A percentile compares a stretch with the other conserved stretches of the same genome.
phyloP scores from a whole-genome alignment of 2,329 filamentous ascomycete genomes.

The Fusarium devonianum region DNA sequence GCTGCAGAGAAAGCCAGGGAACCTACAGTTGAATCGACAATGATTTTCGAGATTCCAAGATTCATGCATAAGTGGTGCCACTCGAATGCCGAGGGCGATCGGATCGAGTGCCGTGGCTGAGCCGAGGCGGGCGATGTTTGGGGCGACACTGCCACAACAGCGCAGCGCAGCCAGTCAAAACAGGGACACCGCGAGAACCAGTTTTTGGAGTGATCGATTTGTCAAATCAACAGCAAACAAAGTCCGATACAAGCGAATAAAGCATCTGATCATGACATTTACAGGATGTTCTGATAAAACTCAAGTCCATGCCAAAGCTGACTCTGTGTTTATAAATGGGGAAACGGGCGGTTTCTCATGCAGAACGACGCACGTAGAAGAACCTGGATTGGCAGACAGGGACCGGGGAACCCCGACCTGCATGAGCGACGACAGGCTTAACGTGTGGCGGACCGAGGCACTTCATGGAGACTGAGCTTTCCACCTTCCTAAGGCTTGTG shows the following conservation, averaged over 20 bases:
- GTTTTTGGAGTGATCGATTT: too few relatives aligned
- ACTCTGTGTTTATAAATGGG: background rate
- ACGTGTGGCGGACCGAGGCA: conserved; percentile 18
- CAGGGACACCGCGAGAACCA: background rate
- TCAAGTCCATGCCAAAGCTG: background rate
- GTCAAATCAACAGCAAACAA: too few relatives aligned
- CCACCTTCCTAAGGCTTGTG: too few relatives aligned
- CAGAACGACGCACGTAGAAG: background rate
- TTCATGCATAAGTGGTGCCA: background rate
- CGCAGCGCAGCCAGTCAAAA: background rate
- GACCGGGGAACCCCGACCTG: conserved; percentile 18
- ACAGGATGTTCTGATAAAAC: too few relatives aligned
- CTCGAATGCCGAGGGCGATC: background rate
- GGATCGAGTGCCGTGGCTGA: conserved; percentile 10
- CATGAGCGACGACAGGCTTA: background rate
- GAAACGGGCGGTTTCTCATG: background rate
- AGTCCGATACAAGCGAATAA: too few relatives aligned
- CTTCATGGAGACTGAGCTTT: background rate
- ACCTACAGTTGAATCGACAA: background rate
- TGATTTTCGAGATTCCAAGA: too few relatives aligned
- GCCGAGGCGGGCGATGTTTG: conserved; percentile 3
- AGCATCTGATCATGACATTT: too few relatives aligned
- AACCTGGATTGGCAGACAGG: background rate
- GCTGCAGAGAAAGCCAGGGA: background rate
- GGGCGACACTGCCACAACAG: background rate